Base-by-base conservation (phyloP, 208 protist species). In the Crithidia fasciculata region DNA sequence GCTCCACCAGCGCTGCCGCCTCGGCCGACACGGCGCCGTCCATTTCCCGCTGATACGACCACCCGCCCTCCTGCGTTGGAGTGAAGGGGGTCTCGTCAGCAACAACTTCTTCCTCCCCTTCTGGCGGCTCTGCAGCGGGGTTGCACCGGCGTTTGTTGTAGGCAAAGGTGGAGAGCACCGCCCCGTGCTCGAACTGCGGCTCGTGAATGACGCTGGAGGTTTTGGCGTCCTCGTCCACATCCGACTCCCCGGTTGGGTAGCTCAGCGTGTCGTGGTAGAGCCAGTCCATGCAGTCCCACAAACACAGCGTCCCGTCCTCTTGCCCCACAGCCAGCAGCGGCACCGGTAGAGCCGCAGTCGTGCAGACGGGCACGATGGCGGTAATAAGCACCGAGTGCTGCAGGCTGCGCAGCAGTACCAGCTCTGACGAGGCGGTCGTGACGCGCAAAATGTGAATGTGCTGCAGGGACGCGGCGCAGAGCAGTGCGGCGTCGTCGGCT, bases 241-340 rank as follows among this genome's bases (percentile, higher is more conserved):
- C 84, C 0, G 9, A 18, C 55, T 84, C 78, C 10, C 55, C 78
- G 36, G 74, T 36, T 8, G 84, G 84, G 68, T 89, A 89, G 4
- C 49, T 53, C 62, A 89, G 69, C 40, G 84, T 80, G 58, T 83
- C 76, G 8, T 76, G 63, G 66, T 89, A 84, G 15, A 18, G 1
- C 70, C 77, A 81, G 4, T 58, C 52, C 5, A 16, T 0, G 41
- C 60, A 65, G 55, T 81, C 60, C 82, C 84, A 89, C 18, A 72
- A 49, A 39, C 72, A 72, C 5, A 89, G 75, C 16, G 74, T 70
- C 43, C 84, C 84, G 36, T 84, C 78, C 53, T 89, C 78, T 56
- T 86, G 84, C 4, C 84, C 84, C 4, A 85, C 72, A 8, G 83
- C 61, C 15, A 89, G 64, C 55, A 76, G 61, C 52, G 65, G 72